Conservation (phyloP, 2,329 filamentous ascomycete species). For the Fusarium cyanostomum region DNA sequence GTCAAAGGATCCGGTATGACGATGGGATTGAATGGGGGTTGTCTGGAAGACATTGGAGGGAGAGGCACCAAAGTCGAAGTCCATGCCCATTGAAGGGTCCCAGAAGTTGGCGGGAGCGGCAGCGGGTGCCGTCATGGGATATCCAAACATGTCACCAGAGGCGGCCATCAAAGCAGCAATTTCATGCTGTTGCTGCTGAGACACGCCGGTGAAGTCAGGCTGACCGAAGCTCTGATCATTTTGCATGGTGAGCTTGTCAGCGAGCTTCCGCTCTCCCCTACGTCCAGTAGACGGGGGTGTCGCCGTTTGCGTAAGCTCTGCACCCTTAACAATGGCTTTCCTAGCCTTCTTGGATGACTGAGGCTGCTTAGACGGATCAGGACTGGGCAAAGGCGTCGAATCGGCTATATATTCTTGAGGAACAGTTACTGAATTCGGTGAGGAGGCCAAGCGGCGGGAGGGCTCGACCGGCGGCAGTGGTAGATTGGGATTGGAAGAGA, state of each 20-base stretch:
- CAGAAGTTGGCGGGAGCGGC: conserved; percentile 64
- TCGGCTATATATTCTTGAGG: conserved; percentile 45
- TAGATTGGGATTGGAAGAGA: conserved; percentile 62
- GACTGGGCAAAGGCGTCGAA: conserved; percentile 43
- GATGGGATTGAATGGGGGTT: conserved; percentile 49
- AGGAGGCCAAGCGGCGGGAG: conserved; percentile 66
- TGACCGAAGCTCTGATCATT: conserved; percentile 65
- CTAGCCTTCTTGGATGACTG: conserved; percentile 57
- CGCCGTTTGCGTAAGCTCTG: conserved; percentile 58
- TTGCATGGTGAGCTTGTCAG: conserved; percentile 65
- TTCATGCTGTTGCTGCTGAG: conserved; percentile 57
- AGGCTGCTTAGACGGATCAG: conserved; percentile 37
- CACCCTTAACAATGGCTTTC: conserved; percentile 53
- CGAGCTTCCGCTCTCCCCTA: conserved; percentile 65
- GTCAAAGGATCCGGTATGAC: conserved; percentile 62
- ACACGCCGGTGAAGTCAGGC: conserved; percentile 59
- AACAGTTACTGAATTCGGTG: conserved; percentile 57
- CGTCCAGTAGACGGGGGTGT: conserved; percentile 68
- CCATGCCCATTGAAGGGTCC: conserved; percentile 69
- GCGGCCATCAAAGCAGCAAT: conserved; percentile 58
- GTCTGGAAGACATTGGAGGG: conserved; percentile 55
- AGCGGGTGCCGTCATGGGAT: conserved; percentile 67
- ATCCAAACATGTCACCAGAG: conserved; percentile 66
- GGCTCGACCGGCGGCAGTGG: conserved; percentile 69
- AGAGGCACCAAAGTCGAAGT: conserved; percentile 64